phyloP scores from a whole-genome alignment of 2,329 filamentous ascomycete species.

The Verticillium nonalfalfae region DNA sequence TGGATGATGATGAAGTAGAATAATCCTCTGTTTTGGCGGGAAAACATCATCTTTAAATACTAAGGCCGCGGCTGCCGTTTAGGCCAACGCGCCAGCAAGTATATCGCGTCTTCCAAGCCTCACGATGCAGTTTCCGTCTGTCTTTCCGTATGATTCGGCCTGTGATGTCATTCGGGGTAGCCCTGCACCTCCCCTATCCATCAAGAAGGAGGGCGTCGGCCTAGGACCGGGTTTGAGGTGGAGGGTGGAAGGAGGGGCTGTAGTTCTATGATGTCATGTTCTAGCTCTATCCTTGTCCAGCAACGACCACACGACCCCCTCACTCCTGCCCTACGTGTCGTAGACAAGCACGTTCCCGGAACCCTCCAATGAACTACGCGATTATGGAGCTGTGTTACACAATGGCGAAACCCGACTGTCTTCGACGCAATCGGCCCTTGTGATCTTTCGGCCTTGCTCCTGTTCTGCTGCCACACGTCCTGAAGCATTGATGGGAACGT shows the following conservation, averaged over 20 bases:
- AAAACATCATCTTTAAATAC: not conserved
- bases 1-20: fast-evolving
- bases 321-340: not conserved
- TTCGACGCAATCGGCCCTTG: not conserved
- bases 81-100: not conserved
- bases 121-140: not conserved
- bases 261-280: not conserved
- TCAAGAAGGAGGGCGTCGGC: not conserved
- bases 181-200: not conserved
- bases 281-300: not conserved
- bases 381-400: not conserved
- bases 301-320: not conserved
- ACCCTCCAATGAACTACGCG: not conserved
- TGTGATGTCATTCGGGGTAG: not conserved
- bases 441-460: no score
- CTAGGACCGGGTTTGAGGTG: not conserved
- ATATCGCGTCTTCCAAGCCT: not conserved
- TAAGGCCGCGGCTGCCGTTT: not conserved
- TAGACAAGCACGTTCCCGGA: not conserved
- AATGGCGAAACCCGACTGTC: no score
- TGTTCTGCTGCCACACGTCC: not conserved
- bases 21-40: not conserved
- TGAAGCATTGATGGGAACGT: not conserved
- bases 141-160: not conserved
- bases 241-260: not conserved